Evolutionary conservation across 1,139 yeast genomes (phyloP).

Genomic region (Saccharomycopsis hybrid): DNA sequence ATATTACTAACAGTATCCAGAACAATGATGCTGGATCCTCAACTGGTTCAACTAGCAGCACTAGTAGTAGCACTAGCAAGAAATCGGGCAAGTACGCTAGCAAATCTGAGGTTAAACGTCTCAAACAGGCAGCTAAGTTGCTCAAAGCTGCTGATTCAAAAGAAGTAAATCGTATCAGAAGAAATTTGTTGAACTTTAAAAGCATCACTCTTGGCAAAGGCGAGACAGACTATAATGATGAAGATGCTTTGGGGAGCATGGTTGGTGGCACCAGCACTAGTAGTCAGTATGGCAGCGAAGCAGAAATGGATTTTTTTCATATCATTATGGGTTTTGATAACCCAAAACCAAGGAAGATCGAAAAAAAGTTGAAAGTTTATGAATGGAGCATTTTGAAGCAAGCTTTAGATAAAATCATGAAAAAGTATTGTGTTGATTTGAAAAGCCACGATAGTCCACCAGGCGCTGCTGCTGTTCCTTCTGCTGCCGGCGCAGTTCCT

Average conservation of each 20-base stretch:
- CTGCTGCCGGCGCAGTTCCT: too few species aligned
- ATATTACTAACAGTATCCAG: constrained; percentile 11
- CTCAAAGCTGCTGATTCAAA: constrained; percentile 35
- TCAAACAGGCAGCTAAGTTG: constrained; percentile 35
- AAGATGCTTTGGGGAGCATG: too few species aligned
- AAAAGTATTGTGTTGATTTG: constrained; percentile 41
- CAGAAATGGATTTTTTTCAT: constrained; percentile 38
- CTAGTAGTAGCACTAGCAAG: too few species aligned
- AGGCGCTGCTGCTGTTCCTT: too few species aligned
- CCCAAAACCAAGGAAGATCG: constrained; percentile 63
- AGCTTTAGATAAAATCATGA: constrained; percentile 51
- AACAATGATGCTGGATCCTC: constrained; percentile 1
- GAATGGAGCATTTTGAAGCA: constrained; percentile 46
- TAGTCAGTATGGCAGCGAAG: constrained; percentile 3
- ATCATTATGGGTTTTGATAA: constrained; percentile 53
- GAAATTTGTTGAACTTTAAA: constrained; percentile 56
- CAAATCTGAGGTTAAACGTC: constrained; percentile 6
- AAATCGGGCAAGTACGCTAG: constrained; percentile 6
- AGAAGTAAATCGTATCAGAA: constrained; percentile 58
- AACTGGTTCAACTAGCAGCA: too few species aligned
- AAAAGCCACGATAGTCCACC: too few species aligned
- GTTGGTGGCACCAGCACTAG: not conserved
- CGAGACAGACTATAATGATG: constrained; percentile 26
- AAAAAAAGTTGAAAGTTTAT: constrained; percentile 61
- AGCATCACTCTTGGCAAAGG: constrained; percentile 53